Base-by-base conservation (phyloP, 148 eudicot species). In the Oxyria digyna region DNA sequence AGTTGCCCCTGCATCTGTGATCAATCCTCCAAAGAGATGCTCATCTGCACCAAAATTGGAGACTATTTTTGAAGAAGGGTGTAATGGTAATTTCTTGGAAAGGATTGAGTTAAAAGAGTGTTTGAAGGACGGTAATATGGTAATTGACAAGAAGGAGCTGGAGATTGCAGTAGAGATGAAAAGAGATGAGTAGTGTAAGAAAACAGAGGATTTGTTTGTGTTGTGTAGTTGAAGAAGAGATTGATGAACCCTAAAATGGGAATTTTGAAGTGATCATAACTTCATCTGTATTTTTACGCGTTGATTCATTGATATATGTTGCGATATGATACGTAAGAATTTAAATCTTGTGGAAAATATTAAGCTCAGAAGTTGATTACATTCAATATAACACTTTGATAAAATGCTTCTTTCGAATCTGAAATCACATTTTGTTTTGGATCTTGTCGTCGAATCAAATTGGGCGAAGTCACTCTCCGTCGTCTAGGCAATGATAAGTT, bases 41-140 rank as follows among this genome's bases (percentile, higher is more conserved):
- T 66, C 69, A 3, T 41, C 45, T 7, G 26, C 46, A 21, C 69
- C 69, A 0, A 41, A 18, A 41, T 13, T 66, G 45, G 69, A 66
- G 69, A 66, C 69, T 15, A 66, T 66, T 41, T 66, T 66, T 8
- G 69, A 66, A 66, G 69, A 66, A 66, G 69, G 14, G 62, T 26
- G 11, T 49, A 14, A 49, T 21, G 9, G 55, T 49, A 49, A 49
- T 21, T 49, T n/a, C 11, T 1, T 3, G 0, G 57, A 50, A 14
- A 27, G 32, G 4, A 27, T 26, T 55, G 32, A 14, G 13, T 9
- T 13, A 11, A 50, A 1, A 43, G 49, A 43, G 49, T 6, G 13
- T 12, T 43, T 18, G 0, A 43, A 43, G n/a, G 27, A 21, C 3
- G 27, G 57, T 9, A 1, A 0, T 50, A 23, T 50, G 57, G 57